Base-by-base conservation (phyloP, 129 eudicot species). In the Helichrysum umbraculigerum region DNA sequence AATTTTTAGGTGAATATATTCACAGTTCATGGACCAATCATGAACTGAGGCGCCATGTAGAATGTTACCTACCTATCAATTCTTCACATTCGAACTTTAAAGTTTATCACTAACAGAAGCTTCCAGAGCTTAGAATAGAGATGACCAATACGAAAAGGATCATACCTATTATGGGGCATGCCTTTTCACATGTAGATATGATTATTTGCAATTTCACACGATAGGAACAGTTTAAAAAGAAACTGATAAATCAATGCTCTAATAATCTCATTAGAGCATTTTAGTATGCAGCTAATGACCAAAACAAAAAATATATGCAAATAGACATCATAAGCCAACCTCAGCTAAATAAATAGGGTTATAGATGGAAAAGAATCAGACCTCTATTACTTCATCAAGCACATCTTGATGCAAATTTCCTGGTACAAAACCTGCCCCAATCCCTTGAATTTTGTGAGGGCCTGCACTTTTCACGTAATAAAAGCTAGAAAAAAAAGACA, bases 381-480 rank as follows among this genome's bases (percentile, higher is more conserved):
- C 99, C 97, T 91, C 88, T 64, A 94, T 91, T 47, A 94, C 97
- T 91, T 94, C 99, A 72, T 94, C 99, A 67, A 94, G 72, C 79
- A 94, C 86, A 73, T 88, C 92, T 79, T 81, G 88, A 84, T 94
- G 89, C 64, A 91, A 82, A 77, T 94, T 94, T 82, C 88, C 74
- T 65, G 99, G 99, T 50, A 94, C 83, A 86, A 94, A 94, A 94
- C 99, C 99, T 86, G 99, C 99, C 83, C 99, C 99, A 87, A 94
- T 91, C 81, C 99, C 99, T 91, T 94, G 99, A 94, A 91, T 94
- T 88, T 94, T 94, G 96, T 94, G 99, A 87, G 99, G 99, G 81
- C 99, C 99, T 94, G 89, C 91, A 91, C 75, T 84, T 82, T 81
- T 67, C 86, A 85, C 80, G 78, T 80, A 72, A 84, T 72, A 78